A percentile compares a stretch with the other conserved stretches of the same genome.
Evolutionary conservation across 1,284 basidiomycete genomes (phyloP).

Genomic region (Stereum hirsutum): DNA sequence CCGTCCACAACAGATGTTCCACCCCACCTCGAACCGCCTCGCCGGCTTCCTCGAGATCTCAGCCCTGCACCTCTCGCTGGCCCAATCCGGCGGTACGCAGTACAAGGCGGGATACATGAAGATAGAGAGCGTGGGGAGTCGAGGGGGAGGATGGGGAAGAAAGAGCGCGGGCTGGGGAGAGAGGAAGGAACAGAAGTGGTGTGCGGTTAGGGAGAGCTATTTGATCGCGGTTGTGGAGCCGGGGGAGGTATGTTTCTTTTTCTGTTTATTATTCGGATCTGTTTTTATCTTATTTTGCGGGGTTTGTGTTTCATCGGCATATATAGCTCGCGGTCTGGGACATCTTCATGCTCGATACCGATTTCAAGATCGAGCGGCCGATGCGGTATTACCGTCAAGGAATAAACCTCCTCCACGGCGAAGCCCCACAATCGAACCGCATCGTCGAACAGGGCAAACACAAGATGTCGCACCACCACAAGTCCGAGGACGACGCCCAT

Average conservation of each 20-base stretch:
- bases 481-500: background rate
- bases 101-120: constrained; percentile 86
- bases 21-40: constrained; percentile 87
- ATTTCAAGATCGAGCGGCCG: constrained; percentile 82
- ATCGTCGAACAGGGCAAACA: constrained; percentile 16
- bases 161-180: constrained; percentile 60
- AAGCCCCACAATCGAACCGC: constrained; percentile 16
- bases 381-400: constrained; percentile 73
- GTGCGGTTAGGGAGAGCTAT: constrained; percentile 90
- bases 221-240: constrained; percentile 84
- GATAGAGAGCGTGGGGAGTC: constrained; percentile 40
- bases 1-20: constrained; percentile 89
- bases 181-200: constrained; percentile 80
- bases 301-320: constrained; percentile 1
- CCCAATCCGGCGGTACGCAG: constrained; percentile 76
- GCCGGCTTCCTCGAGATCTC: constrained; percentile 95
- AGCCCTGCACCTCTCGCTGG: constrained; percentile 78
- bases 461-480: background rate
- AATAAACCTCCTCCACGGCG: constrained; percentile 45
- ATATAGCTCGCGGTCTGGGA: constrained; percentile 75
- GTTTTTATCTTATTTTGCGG: background rate
- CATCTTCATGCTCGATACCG: constrained; percentile 87
- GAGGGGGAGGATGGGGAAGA: constrained; percentile 49
- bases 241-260: constrained; percentile 53
- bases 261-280: constrained; percentile 9